A percentile compares a stretch with the other conserved stretches of the same genome.
Evolutionary conservation across 768 basidiomycete genomes (phyloP).

Genomic region (Xerocomellus intermedius): DNA sequence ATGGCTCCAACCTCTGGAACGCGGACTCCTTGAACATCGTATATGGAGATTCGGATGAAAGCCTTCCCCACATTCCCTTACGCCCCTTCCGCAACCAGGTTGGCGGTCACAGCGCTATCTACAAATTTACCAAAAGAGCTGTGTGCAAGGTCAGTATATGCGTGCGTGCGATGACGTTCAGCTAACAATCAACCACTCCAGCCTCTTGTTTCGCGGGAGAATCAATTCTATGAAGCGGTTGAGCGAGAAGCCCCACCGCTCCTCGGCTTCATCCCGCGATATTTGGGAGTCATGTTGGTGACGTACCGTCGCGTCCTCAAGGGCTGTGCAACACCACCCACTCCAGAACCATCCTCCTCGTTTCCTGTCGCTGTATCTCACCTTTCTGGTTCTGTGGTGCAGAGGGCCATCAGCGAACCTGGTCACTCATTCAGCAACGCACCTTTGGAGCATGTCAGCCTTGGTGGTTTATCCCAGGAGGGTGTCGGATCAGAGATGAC

Average conservation of each 20-base stretch:
- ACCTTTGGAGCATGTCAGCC: neutral
- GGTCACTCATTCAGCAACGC: conserved; percentile 2
- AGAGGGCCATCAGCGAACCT: conserved; percentile 29
- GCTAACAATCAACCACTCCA: conserved; percentile 35
- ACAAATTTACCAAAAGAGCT: conserved; percentile 95
- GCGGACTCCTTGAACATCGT: conserved; percentile 40
- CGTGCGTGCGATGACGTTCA: neutral
- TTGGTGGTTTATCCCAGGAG: conserved; percentile 22
- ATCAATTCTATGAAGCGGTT: conserved; percentile 96
- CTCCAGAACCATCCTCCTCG: conserved; percentile 10
- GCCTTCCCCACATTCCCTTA: conserved; percentile 84
- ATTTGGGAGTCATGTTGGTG: conserved; percentile 97
- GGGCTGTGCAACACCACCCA: conserved; percentile 27
- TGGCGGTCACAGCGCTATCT: conserved; percentile 95
- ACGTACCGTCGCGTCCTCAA: conserved; percentile 83
- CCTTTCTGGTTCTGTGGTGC: conserved; percentile 29
- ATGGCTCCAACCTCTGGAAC: conserved; percentile 21
- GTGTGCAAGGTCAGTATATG: conserved; percentile 86
- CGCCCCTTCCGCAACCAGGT: conserved; percentile 97
- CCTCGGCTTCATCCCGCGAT: conserved; percentile 93
- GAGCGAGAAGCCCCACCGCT: conserved; percentile 92
- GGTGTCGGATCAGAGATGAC: conserved; percentile 43
- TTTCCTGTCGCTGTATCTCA: conserved; percentile 20
- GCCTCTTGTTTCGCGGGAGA: conserved; percentile 96
- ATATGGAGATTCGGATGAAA: conserved; percentile 51